Percentiles rank a stretch among this genome's conserved stretches.
phyloP scores from a whole-genome alignment of 345 rosid genomes.

The Hibiscus mutabilis region DNA sequence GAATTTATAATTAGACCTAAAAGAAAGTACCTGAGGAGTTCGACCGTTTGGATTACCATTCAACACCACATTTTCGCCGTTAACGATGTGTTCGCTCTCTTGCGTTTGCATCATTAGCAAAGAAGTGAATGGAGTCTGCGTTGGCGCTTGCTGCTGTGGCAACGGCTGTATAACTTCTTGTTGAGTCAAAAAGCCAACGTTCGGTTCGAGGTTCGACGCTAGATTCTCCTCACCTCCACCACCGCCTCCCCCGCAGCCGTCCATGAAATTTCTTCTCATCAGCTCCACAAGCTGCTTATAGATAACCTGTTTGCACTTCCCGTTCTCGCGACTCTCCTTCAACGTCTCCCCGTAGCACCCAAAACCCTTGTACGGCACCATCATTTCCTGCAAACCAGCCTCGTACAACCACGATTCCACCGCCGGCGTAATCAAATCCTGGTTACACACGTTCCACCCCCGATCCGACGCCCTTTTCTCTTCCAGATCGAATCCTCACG shows the following conservation, averaged over 20 bases:
- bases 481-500: constrained; percentile 52
- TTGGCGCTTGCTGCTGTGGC: constrained; percentile 9
- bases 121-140: constrained; percentile 23
- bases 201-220: constrained; percentile 29
- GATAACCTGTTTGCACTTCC: constrained; percentile 49
- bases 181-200: constrained; percentile 8
- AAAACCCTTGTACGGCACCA: constrained; percentile 40
- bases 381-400: constrained; percentile 39
- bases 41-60: constrained; percentile 29
- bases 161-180: constrained; percentile 14
- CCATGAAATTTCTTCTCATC: constrained; percentile 31
- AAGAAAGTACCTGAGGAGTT: constrained; percentile 45
- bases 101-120: constrained; percentile 33
- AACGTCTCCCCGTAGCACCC: neutral
- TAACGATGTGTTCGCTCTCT: constrained; percentile 13
- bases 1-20: neutral
- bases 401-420: constrained; percentile 40
- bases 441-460: constrained; percentile 7
- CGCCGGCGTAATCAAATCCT: constrained; percentile 27
- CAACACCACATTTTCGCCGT: constrained; percentile 31
- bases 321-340: constrained; percentile 34
- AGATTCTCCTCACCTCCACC: constrained; percentile 28
- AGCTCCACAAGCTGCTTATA: constrained; percentile 58
- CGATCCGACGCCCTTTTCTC: constrained; percentile 20
- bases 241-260: neutral